These are phyloP conservation scores for Triticum aestivum DNA, from an alignment of 176 grass and related monocot species.

Conservation along the genomic window DNA sequence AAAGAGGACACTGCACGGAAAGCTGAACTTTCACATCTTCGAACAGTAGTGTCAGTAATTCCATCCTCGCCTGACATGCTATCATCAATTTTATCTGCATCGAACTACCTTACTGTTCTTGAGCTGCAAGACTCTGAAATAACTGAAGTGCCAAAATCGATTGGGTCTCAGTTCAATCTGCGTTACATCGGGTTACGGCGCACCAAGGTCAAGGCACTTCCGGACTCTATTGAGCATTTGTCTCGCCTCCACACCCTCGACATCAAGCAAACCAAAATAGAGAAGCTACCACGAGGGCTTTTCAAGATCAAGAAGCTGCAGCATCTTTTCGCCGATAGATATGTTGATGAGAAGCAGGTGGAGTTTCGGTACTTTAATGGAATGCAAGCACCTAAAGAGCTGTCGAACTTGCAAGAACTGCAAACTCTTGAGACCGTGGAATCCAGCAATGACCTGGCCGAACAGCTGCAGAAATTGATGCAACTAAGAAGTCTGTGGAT, in stretches of 20 bases:
- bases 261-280: slow-evolving; percentile 40
- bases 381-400: slow-evolving; percentile 32
- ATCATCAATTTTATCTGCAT: background rate
- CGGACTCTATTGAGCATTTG: slow-evolving; percentile 20
- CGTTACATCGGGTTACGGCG: slow-evolving; percentile 29
- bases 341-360: slow-evolving; percentile 6
- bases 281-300: slow-evolving; percentile 33
- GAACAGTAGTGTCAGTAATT: slow-evolving; percentile 12
- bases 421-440: slow-evolving; percentile 42
- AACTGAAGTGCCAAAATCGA: background rate
- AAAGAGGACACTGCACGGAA: background rate
- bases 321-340: slow-evolving; percentile 31
- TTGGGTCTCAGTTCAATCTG: slow-evolving; percentile 37
- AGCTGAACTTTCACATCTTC: slow-evolving; percentile 3
- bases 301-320: slow-evolving; percentile 21
- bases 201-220: slow-evolving; percentile 42
- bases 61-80: background rate
- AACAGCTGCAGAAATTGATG: slow-evolving; percentile 33
- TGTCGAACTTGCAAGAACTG: slow-evolving; percentile 16
- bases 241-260: slow-evolving; percentile 37
- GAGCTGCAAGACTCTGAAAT: slow-evolving; percentile 42
- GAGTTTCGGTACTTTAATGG: slow-evolving; percentile 31
- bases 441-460: slow-evolving; percentile 21
- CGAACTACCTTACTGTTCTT: slow-evolving; percentile 23
- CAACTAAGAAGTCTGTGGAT: slow-evolving; percentile 23